phyloP scores from a whole-genome alignment of 495 filamentous ascomycete species.

The Lepidopterella palustris region DNA sequence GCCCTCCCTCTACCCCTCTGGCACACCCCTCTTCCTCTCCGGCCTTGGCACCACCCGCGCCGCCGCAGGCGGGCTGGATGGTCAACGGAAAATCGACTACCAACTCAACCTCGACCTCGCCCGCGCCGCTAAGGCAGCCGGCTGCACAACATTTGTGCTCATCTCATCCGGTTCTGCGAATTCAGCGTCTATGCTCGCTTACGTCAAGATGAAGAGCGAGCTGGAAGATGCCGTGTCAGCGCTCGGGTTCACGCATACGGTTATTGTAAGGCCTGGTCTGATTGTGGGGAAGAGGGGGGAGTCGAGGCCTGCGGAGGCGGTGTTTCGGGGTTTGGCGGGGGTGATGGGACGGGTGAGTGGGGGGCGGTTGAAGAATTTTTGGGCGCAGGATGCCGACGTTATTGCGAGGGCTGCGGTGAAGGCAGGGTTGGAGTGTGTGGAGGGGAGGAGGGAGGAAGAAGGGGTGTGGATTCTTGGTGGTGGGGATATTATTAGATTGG shows the following conservation, averaged over 20 bases:
- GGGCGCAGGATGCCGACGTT: conserved; percentile 68
- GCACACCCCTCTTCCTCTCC: conserved; percentile 40
- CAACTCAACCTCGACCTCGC: conserved; percentile 46
- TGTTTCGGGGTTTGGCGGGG: conserved; percentile 45
- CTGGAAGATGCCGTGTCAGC: conserved; percentile 68
- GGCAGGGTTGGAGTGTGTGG: conserved; percentile 41
- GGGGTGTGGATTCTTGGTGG: conserved; percentile 30
- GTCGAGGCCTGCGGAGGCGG: conserved; percentile 44
- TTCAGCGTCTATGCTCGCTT: conserved; percentile 19
- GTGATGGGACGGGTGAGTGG: conserved; percentile 49
- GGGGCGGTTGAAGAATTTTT: conserved; percentile 52
- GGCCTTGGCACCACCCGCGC: conserved; percentile 44
- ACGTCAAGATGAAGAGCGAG: conserved; percentile 71
- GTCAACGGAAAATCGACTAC: conserved; percentile 49
- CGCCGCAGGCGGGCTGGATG: conserved; percentile 41
- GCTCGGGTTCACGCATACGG: conserved; percentile 64
- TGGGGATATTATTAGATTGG: conserved; percentile 35
- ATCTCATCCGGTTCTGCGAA: conserved; percentile 35
- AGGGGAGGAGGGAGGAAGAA: conserved; percentile 31
- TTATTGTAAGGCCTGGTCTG: conserved; percentile 68
- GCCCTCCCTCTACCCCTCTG: conserved; percentile 37
- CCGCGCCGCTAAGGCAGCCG: conserved; percentile 43
- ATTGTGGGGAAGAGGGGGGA: conserved; percentile 65
- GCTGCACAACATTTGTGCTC: conserved; percentile 46
- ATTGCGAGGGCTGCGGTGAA: conserved; percentile 68